A percentile compares a stretch with the other conserved stretches of the same genome.
These are phyloP conservation scores for Mycena venus DNA, from an alignment of 768 basidiomycete species.

Conservation along the genomic window DNA sequence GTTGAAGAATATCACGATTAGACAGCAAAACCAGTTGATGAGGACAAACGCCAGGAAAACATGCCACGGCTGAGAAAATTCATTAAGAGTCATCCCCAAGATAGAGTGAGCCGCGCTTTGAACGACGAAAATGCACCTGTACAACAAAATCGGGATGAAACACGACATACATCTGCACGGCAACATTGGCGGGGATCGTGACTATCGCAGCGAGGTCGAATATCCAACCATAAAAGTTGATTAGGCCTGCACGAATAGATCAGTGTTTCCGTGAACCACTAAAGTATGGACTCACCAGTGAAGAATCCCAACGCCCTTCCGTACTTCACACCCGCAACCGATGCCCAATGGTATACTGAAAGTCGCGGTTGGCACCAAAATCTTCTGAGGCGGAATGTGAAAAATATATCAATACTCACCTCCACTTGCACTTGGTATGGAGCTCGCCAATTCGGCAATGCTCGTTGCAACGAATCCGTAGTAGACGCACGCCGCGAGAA, in stretches of 20 bases:
- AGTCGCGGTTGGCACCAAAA: neutral
- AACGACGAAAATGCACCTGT: too few relatives aligned
- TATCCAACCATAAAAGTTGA: constrained; percentile 31
- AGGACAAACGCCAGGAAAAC: constrained; percentile 7
- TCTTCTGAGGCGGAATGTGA: neutral
- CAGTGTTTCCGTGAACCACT: neutral
- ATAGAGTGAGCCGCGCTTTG: too few relatives aligned
- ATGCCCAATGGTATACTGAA: too few relatives aligned
- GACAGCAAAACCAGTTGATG: constrained; percentile 14
- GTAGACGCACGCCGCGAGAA: constrained; percentile 29
- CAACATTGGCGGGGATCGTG: constrained; percentile 24
- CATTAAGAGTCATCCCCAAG: too few relatives aligned
- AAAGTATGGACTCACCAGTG: constrained; percentile 17
- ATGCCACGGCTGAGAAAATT: too few relatives aligned
- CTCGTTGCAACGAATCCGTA: constrained; percentile 31
- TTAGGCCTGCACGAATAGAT: constrained; percentile 1
- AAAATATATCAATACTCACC: constrained; percentile 10
- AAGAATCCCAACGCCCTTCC: constrained; percentile 30
- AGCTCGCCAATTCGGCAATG: constrained; percentile 33
- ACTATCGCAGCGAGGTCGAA: constrained; percentile 23
- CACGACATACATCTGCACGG: too few relatives aligned
- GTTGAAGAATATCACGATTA: constrained; percentile 19
- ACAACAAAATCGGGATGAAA: too few relatives aligned
- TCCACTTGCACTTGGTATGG: constrained; percentile 31
- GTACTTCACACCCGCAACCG: constrained; percentile 22